phyloP scores from a whole-genome alignment of 2,329 filamentous ascomycete genomes.

The Penicillium sp. region DNA sequence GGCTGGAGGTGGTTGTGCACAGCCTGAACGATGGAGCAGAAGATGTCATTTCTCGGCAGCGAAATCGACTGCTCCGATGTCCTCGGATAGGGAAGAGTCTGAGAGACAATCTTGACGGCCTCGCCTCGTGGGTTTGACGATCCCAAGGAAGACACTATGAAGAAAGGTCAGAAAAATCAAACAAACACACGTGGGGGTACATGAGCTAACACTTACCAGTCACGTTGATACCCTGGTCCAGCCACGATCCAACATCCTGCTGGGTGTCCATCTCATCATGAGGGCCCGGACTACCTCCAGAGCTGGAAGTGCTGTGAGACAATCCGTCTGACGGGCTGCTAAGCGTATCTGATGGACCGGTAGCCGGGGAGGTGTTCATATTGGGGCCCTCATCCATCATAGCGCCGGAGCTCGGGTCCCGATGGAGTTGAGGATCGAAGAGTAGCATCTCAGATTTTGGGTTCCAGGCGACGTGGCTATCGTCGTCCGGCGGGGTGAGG shows the following conservation, averaged over 20 bases:
- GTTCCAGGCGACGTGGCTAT: conserved; percentile 44
- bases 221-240: conserved; percentile 42
- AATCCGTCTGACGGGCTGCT: conserved; percentile 36
- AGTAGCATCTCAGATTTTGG: conserved; percentile 36
- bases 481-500: conserved; percentile 49
- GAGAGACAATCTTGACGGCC: conserved; percentile 62
- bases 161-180: neutral
- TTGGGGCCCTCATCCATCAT: conserved; percentile 32
- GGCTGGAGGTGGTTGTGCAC: conserved; percentile 58
- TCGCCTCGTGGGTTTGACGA: conserved; percentile 42
- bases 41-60: conserved; percentile 46
- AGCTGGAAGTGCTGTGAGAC: conserved; percentile 37
- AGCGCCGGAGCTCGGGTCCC: conserved; percentile 27
- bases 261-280: conserved; percentile 39
- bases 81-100: conserved; percentile 61
- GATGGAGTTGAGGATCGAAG: conserved; percentile 33
- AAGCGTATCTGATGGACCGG: conserved; percentile 33
- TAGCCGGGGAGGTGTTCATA: conserved; percentile 32
- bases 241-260: conserved; percentile 37
- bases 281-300: conserved; percentile 35
- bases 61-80: conserved; percentile 38
- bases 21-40: conserved; percentile 58
- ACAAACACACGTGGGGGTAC: neutral
- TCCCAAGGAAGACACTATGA: conserved; percentile 43
- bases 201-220: conserved; percentile 35